Evolutionary conservation across 352 stramenopile genomes (phyloP).

Genomic region (Saprolegnia parasitica): DNA sequence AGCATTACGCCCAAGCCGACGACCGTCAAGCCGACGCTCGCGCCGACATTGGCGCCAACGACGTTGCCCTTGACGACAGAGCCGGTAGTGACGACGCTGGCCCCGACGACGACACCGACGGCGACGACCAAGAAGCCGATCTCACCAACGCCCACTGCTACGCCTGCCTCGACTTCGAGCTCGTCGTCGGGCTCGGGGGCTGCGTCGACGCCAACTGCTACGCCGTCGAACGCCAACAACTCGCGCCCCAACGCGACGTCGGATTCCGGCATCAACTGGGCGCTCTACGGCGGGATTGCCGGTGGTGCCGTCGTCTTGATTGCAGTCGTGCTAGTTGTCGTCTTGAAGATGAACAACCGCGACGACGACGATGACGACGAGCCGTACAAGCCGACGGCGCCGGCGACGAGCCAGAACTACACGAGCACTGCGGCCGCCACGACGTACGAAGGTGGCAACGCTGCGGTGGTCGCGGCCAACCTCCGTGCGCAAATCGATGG

Average conservation of each 20-base stretch:
- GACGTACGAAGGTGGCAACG: background rate
- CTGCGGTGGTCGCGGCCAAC: constrained; percentile 7
- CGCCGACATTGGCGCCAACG: background rate
- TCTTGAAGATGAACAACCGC: constrained; percentile 15
- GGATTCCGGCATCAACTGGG: constrained; percentile 2
- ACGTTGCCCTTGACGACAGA: constrained; percentile 1
- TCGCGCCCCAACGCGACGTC: background rate
- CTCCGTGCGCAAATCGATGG: constrained; percentile 13
- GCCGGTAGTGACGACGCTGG: background rate
- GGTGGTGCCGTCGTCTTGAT: constrained; percentile 10
- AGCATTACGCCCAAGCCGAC: background rate
- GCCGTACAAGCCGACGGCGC: constrained; percentile 17
- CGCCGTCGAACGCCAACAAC: background rate
- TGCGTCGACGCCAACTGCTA: background rate
- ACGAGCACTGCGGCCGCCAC: background rate
- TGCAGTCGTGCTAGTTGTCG: background rate
- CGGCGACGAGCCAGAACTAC: constrained; percentile 14
- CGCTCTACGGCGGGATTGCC: constrained; percentile 2
- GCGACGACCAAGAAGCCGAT: constrained; percentile 9
- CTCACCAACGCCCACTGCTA: background rate
- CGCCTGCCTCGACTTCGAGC: background rate
- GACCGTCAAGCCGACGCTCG: background rate
- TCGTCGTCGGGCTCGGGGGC: background rate
- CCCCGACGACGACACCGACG: background rate
- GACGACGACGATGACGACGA: constrained; percentile 27